phyloP scores from a whole-genome alignment of 2,329 filamentous ascomycete genomes.

The Alternaria sp. region DNA sequence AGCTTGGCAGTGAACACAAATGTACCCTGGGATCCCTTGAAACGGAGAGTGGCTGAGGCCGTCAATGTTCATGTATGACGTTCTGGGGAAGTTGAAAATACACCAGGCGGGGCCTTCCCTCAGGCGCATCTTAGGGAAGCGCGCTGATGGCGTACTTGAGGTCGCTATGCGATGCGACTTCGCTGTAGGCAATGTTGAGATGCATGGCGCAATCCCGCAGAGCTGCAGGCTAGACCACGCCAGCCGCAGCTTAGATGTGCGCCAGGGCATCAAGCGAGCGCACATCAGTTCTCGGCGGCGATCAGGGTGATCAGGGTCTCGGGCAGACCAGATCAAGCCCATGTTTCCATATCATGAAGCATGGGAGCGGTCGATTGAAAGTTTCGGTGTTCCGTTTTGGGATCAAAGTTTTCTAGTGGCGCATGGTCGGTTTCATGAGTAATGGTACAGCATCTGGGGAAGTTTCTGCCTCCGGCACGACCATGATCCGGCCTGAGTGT shows the following conservation, averaged over 20 bases:
- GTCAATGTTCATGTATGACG: constrained; percentile 11
- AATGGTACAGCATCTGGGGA: constrained; percentile 27
- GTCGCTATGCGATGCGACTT: neutral
- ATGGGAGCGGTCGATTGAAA: constrained; percentile 21
- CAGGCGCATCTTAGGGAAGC: neutral
- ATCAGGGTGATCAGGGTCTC: constrained; percentile 7
- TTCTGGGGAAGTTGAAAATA: neutral
- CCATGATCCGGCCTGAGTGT: constrained; percentile 29
- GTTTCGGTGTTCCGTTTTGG: constrained; percentile 34
- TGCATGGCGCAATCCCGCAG: neutral
- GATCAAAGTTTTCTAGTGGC: constrained; percentile 36
- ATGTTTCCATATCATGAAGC: constrained; percentile 27
- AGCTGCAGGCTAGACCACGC: neutral
- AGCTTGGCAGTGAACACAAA: constrained; percentile 39
- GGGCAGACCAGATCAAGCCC: constrained; percentile 11
- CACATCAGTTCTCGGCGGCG: neutral
- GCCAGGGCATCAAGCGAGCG: constrained; percentile 5
- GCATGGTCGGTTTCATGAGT: constrained; percentile 43
- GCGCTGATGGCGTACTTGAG: neutral
- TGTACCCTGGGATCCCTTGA: constrained; percentile 27
- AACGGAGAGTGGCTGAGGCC: constrained; percentile 29
- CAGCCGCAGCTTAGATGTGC: constrained; percentile 1
- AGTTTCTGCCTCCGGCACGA: constrained; percentile 28
- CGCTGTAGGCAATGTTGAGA: neutral
- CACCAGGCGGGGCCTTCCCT: neutral